phyloP scores from a whole-genome alignment of 768 basidiomycete species.

The Collybia mongolica region DNA sequence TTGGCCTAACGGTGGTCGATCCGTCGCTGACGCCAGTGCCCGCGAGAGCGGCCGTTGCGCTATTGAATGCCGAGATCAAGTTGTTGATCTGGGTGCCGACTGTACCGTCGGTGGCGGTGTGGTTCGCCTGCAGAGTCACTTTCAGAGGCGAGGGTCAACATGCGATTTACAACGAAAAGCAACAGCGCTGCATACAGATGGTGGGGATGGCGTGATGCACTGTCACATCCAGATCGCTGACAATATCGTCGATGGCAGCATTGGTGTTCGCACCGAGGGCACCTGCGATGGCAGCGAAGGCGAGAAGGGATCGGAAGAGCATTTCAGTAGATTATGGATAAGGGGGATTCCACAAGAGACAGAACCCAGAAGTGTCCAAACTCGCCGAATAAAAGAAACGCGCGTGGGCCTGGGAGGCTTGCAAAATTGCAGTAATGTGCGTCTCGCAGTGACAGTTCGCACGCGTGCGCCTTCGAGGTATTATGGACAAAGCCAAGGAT shows the following conservation, averaged over 20 bases:
- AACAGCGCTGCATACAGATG: constrained; percentile 20
- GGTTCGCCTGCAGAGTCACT: constrained; percentile 29
- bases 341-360: background rate
- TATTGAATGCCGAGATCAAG: constrained; percentile 24
- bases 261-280: constrained; percentile 33
- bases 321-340: constrained; percentile 15
- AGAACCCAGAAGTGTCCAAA: too few relatives aligned
- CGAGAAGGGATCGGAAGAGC: constrained; percentile 27
- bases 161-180: background rate
- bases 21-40: constrained; percentile 27
- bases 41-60: constrained; percentile 17
- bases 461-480: too few relatives aligned
- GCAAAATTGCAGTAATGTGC: too few relatives aligned
- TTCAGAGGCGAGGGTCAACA: background rate
- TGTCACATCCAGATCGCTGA: constrained; percentile 22
- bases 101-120: constrained; percentile 26
- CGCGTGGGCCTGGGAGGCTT: too few relatives aligned
- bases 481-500: constrained; percentile 2
- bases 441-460: too few relatives aligned
- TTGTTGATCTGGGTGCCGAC: constrained; percentile 23
- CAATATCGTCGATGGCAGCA: constrained; percentile 20
- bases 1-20: constrained; percentile 28
- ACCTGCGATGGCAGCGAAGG: constrained; percentile 23
- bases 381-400: too few relatives aligned
- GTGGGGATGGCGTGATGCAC: constrained; percentile 20